Evolutionary conservation across 257 asterid genomes (phyloP).

Genomic region (Ilex asprella): DNA sequence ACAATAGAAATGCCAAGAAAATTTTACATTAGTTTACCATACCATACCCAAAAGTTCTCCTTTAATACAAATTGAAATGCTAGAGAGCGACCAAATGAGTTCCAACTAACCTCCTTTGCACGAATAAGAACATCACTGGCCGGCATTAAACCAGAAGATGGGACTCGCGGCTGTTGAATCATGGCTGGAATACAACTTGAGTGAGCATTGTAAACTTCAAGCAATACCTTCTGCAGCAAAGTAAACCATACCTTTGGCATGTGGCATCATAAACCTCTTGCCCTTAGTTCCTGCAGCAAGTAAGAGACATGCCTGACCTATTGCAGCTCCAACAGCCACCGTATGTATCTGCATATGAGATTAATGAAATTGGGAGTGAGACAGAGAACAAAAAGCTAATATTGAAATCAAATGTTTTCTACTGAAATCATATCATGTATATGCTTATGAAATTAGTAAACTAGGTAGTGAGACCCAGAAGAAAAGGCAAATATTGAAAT

Average conservation of each 20-base stretch:
- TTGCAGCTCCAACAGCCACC: constrained; percentile 75
- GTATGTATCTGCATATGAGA: constrained; percentile 64
- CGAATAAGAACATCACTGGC: constrained; percentile 86
- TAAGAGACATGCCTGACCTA: constrained; percentile 92
- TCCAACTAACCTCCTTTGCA: constrained; percentile 72
- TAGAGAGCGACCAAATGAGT: constrained; percentile 12
- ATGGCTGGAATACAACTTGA: constrained; percentile 51
- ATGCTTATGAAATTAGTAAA: constrained; percentile 44
- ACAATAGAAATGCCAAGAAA: not conserved
- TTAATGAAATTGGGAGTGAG: constrained; percentile 10
- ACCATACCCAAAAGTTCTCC: too few relatives aligned
- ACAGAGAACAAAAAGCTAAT: not conserved
- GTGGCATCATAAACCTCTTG: constrained; percentile 86
- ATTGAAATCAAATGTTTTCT: not conserved
- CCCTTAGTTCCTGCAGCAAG: constrained; percentile 91
- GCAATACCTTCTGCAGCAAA: constrained; percentile 5
- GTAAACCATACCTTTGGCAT: constrained; percentile 55
- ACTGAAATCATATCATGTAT: constrained; percentile 21
- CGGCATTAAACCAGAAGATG: constrained; percentile 76
- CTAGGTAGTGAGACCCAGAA: not conserved
- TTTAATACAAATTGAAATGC: not conserved
- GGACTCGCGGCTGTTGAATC: constrained; percentile 89
- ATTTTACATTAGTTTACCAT: too few relatives aligned
- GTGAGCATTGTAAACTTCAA: constrained; percentile 7
- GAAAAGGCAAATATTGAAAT: not conserved